Conservation (phyloP, 2,329 filamentous ascomycete species). For the Epichloe sp. region DNA sequence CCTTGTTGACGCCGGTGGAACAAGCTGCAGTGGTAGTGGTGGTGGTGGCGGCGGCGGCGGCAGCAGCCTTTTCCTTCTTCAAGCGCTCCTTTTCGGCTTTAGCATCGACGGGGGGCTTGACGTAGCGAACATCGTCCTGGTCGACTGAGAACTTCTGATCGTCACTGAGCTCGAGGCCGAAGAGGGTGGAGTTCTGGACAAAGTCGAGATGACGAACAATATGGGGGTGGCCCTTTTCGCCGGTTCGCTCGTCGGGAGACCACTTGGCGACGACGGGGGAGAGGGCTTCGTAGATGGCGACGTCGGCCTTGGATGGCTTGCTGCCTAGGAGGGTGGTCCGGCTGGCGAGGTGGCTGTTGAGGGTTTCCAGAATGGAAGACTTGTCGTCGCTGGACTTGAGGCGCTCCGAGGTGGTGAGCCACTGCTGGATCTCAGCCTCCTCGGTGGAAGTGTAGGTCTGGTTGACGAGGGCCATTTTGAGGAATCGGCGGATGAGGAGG, state of each 20-base stretch:
- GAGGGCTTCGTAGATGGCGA: slow-evolving; percentile 69
- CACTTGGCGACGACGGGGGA: slow-evolving; percentile 71
- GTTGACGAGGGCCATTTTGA: slow-evolving; percentile 54
- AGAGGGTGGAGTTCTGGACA: slow-evolving; percentile 77
- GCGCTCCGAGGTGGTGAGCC: slow-evolving; percentile 65
- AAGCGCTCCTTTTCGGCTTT: slow-evolving; percentile 93
- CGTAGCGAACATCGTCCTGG: slow-evolving; percentile 66
- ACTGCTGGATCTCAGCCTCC: slow-evolving; percentile 78
- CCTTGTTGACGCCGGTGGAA: slow-evolving; percentile 24
- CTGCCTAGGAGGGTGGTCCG: slow-evolving; percentile 79
- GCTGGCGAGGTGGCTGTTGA: slow-evolving; percentile 79
- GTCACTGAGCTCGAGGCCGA: slow-evolving; percentile 54
- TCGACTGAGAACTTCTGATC: slow-evolving; percentile 69
- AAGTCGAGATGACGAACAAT: slow-evolving; percentile 89
- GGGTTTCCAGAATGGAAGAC: slow-evolving; percentile 56
- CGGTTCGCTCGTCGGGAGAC: slow-evolving; percentile 76
- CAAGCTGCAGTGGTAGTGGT: slow-evolving; percentile 39
- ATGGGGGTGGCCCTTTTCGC: slow-evolving; percentile 78
- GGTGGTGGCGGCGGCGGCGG: slow-evolving; percentile 50
- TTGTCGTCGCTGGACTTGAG: slow-evolving; percentile 46
- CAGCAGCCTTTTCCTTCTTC: slow-evolving; percentile 88
- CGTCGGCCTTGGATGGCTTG: slow-evolving; percentile 80
- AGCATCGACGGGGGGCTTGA: slow-evolving; percentile 77
- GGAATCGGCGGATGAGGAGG: slow-evolving; percentile 14
- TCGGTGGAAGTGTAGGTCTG: slow-evolving; percentile 65